Evolutionary conservation across 805 yeast species (phyloP), one percentile per base, ranked within the genome.

Genomic region (Jamesozyma lodderae): DNA sequence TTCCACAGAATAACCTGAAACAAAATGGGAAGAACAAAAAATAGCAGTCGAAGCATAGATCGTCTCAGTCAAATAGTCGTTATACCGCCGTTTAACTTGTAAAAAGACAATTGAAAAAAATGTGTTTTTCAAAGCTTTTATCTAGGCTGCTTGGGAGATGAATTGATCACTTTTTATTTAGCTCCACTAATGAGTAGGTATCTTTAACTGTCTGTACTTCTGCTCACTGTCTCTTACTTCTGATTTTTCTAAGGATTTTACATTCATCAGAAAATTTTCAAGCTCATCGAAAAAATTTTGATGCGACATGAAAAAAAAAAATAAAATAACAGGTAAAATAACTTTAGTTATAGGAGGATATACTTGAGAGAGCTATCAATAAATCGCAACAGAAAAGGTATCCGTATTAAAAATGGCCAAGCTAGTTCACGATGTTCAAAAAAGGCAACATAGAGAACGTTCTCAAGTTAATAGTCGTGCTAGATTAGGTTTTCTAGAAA

Each of bases 371-470:
- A n/a, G n/a, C n/a, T n/a, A n/a, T n/a, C n/a, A n/a, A n/a, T n/a
- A n/a, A n/a, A n/a, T n/a, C n/a, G n/a, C n/a, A n/a, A n/a, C n/a
- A n/a, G n/a, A n/a, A n/a, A n/a, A n/a, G 25, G 15, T 20, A 17
- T 5, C 17, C 16, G 7, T 4, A 4, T 22, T 7, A 4, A 29
- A 16, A 21, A 84, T 84, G 94, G 81, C 81, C 25, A 81, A 80
- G 47, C 64, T 82, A 24, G 90, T 82, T 10, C 96, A 88, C 59
- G 83, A 86, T 55, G 79, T 90, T 9, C 96, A 90, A 62, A 92
- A 94, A 68, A 92, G 86, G 56, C 97, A 92, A 67, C 98, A 92
- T 55, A 69, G 87, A 41, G 98, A 92, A 66, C 76, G 98, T 53
- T 74, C 95, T 5, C 98, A 92, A 63, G 82, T 90, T 1, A 69